A percentile compares a stretch with the other conserved stretches of the same genome.
Evolutionary conservation across 1,284 basidiomycete genomes (phyloP).

Genomic region (Malassezia pachydermatis): DNA sequence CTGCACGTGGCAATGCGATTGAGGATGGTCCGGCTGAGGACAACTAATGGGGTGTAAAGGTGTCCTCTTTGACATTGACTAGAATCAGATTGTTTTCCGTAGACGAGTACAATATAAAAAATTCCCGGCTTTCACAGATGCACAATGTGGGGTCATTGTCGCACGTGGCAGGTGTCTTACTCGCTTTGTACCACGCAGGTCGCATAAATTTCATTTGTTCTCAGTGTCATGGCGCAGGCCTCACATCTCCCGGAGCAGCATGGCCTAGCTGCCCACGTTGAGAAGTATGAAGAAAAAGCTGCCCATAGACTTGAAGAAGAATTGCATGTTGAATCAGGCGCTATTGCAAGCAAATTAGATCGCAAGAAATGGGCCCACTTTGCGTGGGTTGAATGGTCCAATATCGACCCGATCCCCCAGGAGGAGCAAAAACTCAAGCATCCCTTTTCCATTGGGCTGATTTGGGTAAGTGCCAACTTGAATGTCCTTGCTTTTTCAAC

Average conservation of each 20-base stretch:
- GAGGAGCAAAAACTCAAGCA: slow-evolving; percentile 9
- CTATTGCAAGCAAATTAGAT: no score
- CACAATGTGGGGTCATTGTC: no score
- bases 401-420: slow-evolving; percentile 10
- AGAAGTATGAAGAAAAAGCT: neutral
- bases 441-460: neutral
- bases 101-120: no score
- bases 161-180: no score
- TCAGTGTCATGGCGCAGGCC: no score
- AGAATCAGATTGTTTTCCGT: no score
- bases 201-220: no score
- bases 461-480: slow-evolving; percentile 17
- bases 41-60: neutral
- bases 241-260: no score
- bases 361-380: slow-evolving; percentile 3
- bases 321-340: neutral
- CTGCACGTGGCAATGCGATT: neutral
- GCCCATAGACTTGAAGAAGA: neutral
- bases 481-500: slow-evolving; percentile 54
- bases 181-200: no score
- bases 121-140: no score
- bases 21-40: slow-evolving; percentile 1
- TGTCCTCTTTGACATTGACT: no score
- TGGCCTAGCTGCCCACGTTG: no score
- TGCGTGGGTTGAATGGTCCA: slow-evolving; percentile 11